A percentile compares a stretch with the other conserved stretches of the same genome.
These are phyloP conservation scores for Blastobotrys illinoisensis DNA, from an alignment of 1,139 yeast genomes.

Conservation along the genomic window DNA sequence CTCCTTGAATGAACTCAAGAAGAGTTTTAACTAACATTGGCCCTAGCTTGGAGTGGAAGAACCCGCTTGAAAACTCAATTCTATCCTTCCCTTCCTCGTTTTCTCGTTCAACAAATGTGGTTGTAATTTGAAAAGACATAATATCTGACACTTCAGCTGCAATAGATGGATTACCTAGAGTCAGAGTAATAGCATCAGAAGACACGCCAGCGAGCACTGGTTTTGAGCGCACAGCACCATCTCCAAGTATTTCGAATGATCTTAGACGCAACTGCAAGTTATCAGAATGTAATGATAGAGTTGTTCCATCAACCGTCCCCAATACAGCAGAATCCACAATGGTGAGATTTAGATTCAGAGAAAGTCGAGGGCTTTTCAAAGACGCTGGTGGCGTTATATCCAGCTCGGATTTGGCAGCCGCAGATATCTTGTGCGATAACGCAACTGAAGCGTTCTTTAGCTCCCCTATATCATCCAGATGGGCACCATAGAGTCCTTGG, in stretches of 20 bases:
- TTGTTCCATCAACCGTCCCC: conserved; percentile 2
- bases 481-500: not conserved
- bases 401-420: not conserved
- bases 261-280: conserved; percentile 7
- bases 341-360: not conserved
- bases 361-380: not conserved
- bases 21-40: not conserved
- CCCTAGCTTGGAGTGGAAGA: conserved; percentile 6
- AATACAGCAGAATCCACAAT: not conserved
- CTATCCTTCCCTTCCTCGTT: conserved; percentile 4
- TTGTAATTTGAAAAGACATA: conserved; percentile 6
- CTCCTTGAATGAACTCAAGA: not conserved
- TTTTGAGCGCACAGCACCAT: conserved; percentile 2
- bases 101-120: conserved; percentile 8
- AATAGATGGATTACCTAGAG: conserved; percentile 6
- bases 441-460: not conserved
- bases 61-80: conserved; percentile 9
- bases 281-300: conserved; percentile 6
- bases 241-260: conserved; percentile 7
- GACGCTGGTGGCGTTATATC: not conserved
- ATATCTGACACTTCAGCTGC: not conserved
- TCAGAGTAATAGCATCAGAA: conserved; percentile 2
- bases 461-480: not conserved
- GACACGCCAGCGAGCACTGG: conserved; percentile 6
- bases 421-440: not conserved